Evolutionary conservation across 176 grass and related monocot species (phyloP), one percentile per base, ranked within the genome.

Genomic region (Oryza glumipatula): DNA sequence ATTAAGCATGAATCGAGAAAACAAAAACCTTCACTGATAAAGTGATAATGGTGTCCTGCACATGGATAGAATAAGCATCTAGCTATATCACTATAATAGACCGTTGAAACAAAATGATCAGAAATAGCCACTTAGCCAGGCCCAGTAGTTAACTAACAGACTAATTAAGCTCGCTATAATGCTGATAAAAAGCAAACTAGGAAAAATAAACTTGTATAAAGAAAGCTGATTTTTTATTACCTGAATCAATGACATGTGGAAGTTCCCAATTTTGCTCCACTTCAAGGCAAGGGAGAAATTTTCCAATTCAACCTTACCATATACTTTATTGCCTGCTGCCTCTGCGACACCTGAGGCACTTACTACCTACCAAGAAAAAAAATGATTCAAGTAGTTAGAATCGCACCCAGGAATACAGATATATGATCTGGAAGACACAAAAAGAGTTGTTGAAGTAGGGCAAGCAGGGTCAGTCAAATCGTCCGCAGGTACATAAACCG

Each of bases 181-280:
- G 9, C 7, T 48, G 23, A 28, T 46, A 39, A 77, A 33, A 63
- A 16, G 11, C 1, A 24, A 74, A 63, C 17, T 26, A 74, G 71
- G 61, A 19, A 85, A 63, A 11, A 69, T 5, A 58, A 83, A 63
- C 38, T 51, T 82, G 39, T 61, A 60, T 63, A 65, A 26, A 60
- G 15, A 76, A 24, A 54, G 78, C 68, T 66, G 36, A 56, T 28
- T 5, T 72, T 63, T 76, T 52, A 16, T 19, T 89, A 98, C 96
- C 93, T 95, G 91, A 80, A 93, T 94, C 83, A 94, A 91, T 83
- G 87, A 91, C 89, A 95, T 93, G 77, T 98, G 86, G 47, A 98
- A 88, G 83, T 93, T 90, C 4, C 96, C 96, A 5, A 95, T 79
- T 68, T 92, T 85, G 77, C 89, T 98, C 96, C 96, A 98, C 83